These are phyloP conservation scores for Chalaropsis thielavioides DNA, from an alignment of 2,329 filamentous ascomycete species.

Conservation along the genomic window DNA sequence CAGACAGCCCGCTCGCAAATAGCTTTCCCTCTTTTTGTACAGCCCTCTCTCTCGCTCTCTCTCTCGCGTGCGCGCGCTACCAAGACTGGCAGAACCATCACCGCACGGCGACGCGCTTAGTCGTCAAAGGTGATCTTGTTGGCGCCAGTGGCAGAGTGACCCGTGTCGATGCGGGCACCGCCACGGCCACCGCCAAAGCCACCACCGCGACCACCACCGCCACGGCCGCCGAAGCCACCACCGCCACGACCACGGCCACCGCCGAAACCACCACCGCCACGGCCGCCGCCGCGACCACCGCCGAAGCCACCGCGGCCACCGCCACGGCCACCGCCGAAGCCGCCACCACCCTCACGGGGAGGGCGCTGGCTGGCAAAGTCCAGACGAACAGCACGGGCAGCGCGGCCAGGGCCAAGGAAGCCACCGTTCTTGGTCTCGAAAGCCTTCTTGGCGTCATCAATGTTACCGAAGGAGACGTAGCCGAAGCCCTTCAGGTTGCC, in stretches of 20 bases:
- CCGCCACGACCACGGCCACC: constrained; percentile 38
- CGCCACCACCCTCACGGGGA: constrained; percentile 39
- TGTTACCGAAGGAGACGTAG: constrained; percentile 68
- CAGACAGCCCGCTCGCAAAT: not conserved
- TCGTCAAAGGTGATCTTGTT: constrained; percentile 61
- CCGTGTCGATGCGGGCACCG: constrained; percentile 20
- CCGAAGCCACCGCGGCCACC: constrained; percentile 37
- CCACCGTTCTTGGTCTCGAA: constrained; percentile 56
- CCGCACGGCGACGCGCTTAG: constrained; percentile 10
- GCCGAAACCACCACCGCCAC: constrained; percentile 34
- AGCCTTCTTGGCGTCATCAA: constrained; percentile 70
- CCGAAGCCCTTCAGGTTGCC: constrained; percentile 84
- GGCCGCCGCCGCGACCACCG: constrained; percentile 27
- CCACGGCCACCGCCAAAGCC: constrained; percentile 34
- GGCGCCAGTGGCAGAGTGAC: constrained; percentile 35
- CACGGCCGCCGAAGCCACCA: constrained; percentile 28
- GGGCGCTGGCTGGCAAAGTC: constrained; percentile 63
- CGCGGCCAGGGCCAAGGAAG: constrained; percentile 47
- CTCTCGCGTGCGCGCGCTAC: not conserved
- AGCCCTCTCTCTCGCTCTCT: not conserved
- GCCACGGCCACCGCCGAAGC: constrained; percentile 37
- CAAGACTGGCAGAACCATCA: not conserved
- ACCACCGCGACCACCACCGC: constrained; percentile 38
- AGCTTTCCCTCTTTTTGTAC: not conserved
- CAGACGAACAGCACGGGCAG: constrained; percentile 61